Percentiles rank a stretch among this genome's conserved stretches.
Evolutionary conservation across 768 basidiomycete genomes (phyloP).

Genomic region (Lentinula raphanica): DNA sequence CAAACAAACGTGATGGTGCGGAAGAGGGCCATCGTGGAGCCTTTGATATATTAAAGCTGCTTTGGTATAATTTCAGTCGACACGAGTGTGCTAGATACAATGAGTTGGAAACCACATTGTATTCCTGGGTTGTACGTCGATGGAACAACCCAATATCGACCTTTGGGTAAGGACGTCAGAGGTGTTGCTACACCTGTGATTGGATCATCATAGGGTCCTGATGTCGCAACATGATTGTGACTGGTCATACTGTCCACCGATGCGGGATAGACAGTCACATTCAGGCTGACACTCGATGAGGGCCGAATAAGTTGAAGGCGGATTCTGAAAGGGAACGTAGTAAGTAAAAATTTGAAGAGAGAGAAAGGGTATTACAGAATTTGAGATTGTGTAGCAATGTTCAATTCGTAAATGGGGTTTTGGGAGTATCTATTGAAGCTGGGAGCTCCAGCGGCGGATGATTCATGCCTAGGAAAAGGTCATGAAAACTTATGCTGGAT

Average conservation of each 20-base stretch:
- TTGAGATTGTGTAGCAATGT: constrained; percentile 45
- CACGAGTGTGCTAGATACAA: constrained; percentile 49
- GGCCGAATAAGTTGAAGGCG: constrained; percentile 58
- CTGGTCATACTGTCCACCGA: constrained; percentile 23
- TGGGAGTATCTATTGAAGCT: constrained; percentile 54
- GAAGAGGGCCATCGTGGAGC: neutral
- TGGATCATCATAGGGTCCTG: constrained; percentile 76
- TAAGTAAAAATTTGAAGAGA: neutral
- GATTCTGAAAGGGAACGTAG: too few relatives aligned
- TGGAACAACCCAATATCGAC: constrained; percentile 69
- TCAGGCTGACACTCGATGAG: constrained; percentile 40
- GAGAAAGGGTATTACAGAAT: constrained; percentile 41
- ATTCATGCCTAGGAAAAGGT: constrained; percentile 41
- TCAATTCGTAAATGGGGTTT: constrained; percentile 69
- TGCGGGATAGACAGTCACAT: constrained; percentile 53
- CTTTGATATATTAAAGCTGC: constrained; percentile 7
- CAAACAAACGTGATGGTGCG: neutral
- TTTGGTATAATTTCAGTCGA: constrained; percentile 9
- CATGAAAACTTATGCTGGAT: neutral
- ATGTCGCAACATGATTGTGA: constrained; percentile 51
- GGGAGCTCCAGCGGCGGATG: constrained; percentile 65
- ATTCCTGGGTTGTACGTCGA: constrained; percentile 67
- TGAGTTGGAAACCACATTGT: constrained; percentile 50
- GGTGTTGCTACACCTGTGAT: constrained; percentile 67
- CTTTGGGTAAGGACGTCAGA: constrained; percentile 43